Percentiles rank a stretch among this genome's conserved stretches.
Evolutionary conservation across 148 eudicot genomes (phyloP).

Genomic region (Cornus controversa): DNA sequence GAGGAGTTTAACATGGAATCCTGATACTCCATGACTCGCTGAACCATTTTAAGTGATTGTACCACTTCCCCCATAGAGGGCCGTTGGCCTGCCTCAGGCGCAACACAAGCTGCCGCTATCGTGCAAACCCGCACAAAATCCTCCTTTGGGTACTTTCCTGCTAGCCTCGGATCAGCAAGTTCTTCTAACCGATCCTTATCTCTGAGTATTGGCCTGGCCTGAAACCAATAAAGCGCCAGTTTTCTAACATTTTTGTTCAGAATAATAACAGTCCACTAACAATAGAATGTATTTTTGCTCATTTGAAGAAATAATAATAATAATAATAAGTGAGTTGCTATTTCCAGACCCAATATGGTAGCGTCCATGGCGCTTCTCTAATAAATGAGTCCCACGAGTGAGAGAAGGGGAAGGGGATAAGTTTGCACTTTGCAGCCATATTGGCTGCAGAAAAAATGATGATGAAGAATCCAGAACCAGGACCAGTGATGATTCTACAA

Average conservation of each 20-base stretch:
- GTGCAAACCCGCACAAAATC: conserved; percentile 90
- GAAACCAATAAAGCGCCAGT: conserved; percentile 22
- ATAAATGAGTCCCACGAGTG: no score
- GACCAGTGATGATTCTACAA: neutral
- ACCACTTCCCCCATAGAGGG: conserved; percentile 99
- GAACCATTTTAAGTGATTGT: conserved; percentile 97
- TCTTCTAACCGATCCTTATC: conserved; percentile 81
- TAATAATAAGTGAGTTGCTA: neutral
- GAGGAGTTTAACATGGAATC: conserved; percentile 45
- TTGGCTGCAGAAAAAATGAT: no score
- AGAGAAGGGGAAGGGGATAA: no score
- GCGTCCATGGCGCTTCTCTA: no score
- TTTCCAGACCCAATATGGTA: no score
- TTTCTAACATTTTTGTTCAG: neutral
- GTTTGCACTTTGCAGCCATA: no score
- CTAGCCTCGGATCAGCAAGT: conserved; percentile 73
- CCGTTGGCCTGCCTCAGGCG: conserved; percentile 86
- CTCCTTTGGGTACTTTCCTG: conserved; percentile 76
- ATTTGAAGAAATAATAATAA: neutral
- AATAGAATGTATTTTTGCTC: neutral
- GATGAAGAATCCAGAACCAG: neutral
- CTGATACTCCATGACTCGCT: conserved; percentile 67
- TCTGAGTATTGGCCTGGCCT: conserved; percentile 86
- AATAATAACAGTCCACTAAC: neutral
- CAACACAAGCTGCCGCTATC: conserved; percentile 93